Evolutionary conservation across 306 rosid genomes (phyloP), one percentile per base, ranked within the genome.

Genomic region (Argentina anserina): DNA sequence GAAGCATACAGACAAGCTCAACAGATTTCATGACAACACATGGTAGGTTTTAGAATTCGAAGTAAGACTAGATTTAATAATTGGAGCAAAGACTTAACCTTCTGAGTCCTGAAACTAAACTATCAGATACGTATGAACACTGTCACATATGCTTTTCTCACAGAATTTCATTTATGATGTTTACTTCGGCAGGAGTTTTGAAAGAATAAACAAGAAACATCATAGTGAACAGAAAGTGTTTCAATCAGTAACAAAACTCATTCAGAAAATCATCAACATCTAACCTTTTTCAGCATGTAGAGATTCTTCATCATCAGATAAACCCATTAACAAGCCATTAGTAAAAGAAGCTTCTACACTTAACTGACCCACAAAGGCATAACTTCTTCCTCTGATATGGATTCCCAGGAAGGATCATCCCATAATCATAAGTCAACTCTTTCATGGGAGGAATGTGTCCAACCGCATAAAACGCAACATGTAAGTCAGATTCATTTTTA

Each of bases 351-450:
- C 85, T 92, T 81, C 87, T 84, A 87, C 98, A 93, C 77, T 76
- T 90, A 7, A 25, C 43, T 60, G 98, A 84, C 77, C 87, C 96
- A 53, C 98, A 93, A 20, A 85, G 75, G 90, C 98, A 93, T 76
- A 84, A 83, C 79, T 87, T 89, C 86, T 90, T 90, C 89, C 75
- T 86, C 72, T 80, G 91, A 25, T 85, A 87, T 36, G 72, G 80
- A 45, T 83, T 85, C 20, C 86, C 96, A 72, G 83, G 84, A 34
- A 82, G 80, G 68, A 85, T 87, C 41, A 71, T 67, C 61, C 97
- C 98, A 78, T 93, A 93, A 83, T 93, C 98, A 79, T 84, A 93
- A 23, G 98, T 87, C 86, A 93, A 79, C 87, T 93, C 98, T 63
- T 85, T 78, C 98, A 89, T 86, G 14, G 97, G 97, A 81, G 97